Percentiles rank a stretch among this genome's conserved stretches.
Evolutionary conservation across 169 alveolate genomes (phyloP).

Genomic region (Babesia bovis): DNA sequence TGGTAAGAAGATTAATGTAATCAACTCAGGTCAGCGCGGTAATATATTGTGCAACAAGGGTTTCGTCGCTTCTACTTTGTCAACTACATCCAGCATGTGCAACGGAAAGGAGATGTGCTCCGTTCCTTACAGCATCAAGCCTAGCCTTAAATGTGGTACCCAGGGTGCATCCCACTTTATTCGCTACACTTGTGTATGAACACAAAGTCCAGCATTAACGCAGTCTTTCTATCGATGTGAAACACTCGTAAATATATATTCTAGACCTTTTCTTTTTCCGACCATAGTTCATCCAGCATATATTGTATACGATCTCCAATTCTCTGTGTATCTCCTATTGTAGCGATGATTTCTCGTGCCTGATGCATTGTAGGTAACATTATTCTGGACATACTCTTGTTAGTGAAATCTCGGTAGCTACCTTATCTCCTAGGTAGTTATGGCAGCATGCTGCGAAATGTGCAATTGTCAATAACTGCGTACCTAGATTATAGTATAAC

Average conservation of each 20-base stretch:
- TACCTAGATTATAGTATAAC: slow-evolving; percentile 52
- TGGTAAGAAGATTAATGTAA: slow-evolving; percentile 23
- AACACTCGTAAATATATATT: no score
- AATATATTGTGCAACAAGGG: slow-evolving; percentile 41
- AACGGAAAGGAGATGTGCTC: slow-evolving; percentile 51
- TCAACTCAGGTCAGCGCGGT: slow-evolving; percentile 34
- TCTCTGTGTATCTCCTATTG: slow-evolving; percentile 52
- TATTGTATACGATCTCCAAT: slow-evolving; percentile 36
- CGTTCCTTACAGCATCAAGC: neutral
- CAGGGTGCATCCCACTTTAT: slow-evolving; percentile 7
- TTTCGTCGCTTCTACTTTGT: slow-evolving; percentile 14
- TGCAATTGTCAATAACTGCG: neutral
- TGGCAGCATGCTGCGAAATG: slow-evolving; percentile 26
- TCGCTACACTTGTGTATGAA: slow-evolving; percentile 11
- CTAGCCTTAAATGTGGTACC: neutral
- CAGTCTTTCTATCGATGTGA: neutral
- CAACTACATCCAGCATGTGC: slow-evolving; percentile 19
- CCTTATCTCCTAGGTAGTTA: slow-evolving; percentile 14
- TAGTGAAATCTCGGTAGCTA: slow-evolving; percentile 36
- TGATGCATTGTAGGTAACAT: neutral
- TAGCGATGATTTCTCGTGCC: slow-evolving; percentile 39
- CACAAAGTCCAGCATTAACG: neutral
- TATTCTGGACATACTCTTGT: slow-evolving; percentile 42
- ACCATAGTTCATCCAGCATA: slow-evolving; percentile 16
- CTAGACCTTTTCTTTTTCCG: neutral